Evolutionary conservation across 106 monocot genomes (phyloP), one percentile per base, ranked within the genome.

Genomic region (Dendrobium catenatum): DNA sequence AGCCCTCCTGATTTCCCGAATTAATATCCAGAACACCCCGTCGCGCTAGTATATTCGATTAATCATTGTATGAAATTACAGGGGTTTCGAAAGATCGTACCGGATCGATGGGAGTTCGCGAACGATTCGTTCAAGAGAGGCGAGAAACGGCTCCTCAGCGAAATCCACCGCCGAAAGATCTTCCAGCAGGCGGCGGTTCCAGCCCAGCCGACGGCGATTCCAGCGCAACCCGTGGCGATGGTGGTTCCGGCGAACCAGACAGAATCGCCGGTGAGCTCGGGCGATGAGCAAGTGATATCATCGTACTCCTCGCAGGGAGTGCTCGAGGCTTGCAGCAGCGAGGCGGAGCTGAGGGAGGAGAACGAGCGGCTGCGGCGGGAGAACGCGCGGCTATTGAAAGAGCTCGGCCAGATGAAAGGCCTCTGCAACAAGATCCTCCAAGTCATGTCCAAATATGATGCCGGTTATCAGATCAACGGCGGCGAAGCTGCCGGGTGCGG

Each of bases 361-460:
- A 94, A 94, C 86, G 88, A 89, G 31, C 77, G 89, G 55, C 80
- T 94, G 43, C 72, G 88, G 47, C 84, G 75, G 81, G 91, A 94
- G 81, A 94, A 94, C 86, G 55, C 72, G 29, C 80, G 75, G 80
- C 84, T 94, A 26, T 84, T 56, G 15, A 78, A 83, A n/a, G 94
- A 94, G 82, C 78, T 94, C 31, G 75, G 81, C 9, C 86, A 91
- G 81, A 86, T 94, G 77, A 88, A 88, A 85, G 78, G 76, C 55
- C 84, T 94, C 77, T 94, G 89, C 82, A 82, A 85, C 82, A 85
- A 87, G 68, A 86, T 94, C 20, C 0, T 86, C 68, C 47, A 42
- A 19, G 81, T 94, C 55, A 86, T 94, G 84, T 88, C 91, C 42
- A 85, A 86, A 27, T 86, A 86, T 81, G 76, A 83, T 22, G 29